Conservation (phyloP, 176 grass and related monocot genomes). For the Leersia perrieri region DNA sequence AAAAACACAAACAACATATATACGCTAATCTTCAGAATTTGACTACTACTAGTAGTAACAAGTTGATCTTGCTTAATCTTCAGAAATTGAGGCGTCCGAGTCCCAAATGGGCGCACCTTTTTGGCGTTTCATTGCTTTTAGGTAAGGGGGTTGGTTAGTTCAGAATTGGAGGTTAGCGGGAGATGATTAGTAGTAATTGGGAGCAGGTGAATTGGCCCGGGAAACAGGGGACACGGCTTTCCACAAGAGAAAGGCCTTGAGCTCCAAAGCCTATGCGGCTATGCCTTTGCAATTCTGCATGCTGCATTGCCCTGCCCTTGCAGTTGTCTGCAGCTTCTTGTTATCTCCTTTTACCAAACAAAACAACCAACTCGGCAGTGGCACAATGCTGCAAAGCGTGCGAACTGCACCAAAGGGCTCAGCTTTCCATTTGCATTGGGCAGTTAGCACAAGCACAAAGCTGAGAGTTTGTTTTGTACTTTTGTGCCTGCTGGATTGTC, state of each 20-base stretch:
- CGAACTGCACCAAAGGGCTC: not conserved
- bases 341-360: not conserved
- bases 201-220: conserved; percentile 45
- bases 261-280: conserved; percentile 40
- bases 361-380: not conserved
- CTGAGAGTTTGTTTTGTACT: not conserved
- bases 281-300: too few species aligned
- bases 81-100: not conserved
- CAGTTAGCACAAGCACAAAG: too few species aligned
- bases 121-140: conserved; percentile 33
- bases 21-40: not conserved
- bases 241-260: conserved; percentile 47
- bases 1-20: not conserved
- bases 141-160: conserved; percentile 36
- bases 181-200: conserved; percentile 19
- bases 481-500: conserved; percentile 27
- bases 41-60: not conserved
- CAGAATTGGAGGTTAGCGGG: conserved; percentile 40
- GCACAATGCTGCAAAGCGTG: not conserved
- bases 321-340: not conserved
- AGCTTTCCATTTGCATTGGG: conserved; percentile 8
- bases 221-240: conserved; percentile 89
- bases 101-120: conserved; percentile 11
- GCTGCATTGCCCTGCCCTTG: not conserved
- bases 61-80: not conserved